Evolutionary conservation across 208 protist genomes (phyloP).

Genomic region (Blastocrithidia nonstop): DNA sequence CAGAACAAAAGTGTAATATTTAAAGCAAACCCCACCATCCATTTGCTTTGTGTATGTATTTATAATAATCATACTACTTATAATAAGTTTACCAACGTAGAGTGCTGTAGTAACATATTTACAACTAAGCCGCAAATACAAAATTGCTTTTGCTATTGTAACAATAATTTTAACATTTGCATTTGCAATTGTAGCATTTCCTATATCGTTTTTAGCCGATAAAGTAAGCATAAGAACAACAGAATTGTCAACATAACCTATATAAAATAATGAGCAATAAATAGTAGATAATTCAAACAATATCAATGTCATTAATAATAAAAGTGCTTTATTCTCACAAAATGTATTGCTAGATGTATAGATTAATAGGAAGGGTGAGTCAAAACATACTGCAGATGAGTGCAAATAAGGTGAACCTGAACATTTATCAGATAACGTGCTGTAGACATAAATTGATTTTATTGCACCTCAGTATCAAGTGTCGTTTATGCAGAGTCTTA

Average conservation of each 20-base stretch:
- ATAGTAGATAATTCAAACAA: too few relatives aligned
- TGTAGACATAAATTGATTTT: conserved; percentile 35
- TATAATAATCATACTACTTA: conserved; percentile 22
- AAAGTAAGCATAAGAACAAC: too few relatives aligned
- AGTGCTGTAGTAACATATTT: conserved; percentile 20
- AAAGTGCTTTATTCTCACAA: too few relatives aligned
- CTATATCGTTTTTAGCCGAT: too few relatives aligned
- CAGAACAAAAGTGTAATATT: conserved; percentile 15
- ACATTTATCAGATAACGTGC: too few relatives aligned
- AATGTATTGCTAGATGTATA: too few relatives aligned
- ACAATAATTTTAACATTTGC: conserved; percentile 8
- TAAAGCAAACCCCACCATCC: conserved; percentile 34
- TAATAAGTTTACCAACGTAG: conserved; percentile 36
- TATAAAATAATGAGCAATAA: too few relatives aligned
- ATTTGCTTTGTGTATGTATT: conserved; percentile 31
- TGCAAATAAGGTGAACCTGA: too few relatives aligned
- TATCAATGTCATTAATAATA: too few relatives aligned
- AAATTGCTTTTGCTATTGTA: conserved; percentile 20
- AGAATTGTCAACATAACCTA: too few relatives aligned
- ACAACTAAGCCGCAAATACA: conserved; percentile 1
- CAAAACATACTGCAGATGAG: too few relatives aligned
- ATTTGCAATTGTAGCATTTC: conserved; percentile 9
- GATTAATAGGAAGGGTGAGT: too few relatives aligned
- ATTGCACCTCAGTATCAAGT: conserved; percentile 47
- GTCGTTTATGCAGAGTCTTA: conserved; percentile 24